Conservation (phyloP, 176 grass and related monocot genomes). For the Hsuehochloa calcarea region DNA sequence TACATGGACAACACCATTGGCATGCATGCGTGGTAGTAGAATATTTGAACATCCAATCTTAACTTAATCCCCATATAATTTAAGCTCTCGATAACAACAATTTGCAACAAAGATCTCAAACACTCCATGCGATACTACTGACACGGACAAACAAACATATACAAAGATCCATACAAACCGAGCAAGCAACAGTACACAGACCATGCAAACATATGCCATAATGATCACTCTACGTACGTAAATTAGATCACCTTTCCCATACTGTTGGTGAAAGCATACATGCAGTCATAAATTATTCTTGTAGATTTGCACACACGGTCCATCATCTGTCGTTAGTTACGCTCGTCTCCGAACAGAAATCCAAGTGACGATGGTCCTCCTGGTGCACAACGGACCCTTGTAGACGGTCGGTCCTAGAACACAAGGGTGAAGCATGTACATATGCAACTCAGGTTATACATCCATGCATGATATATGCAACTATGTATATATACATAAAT, state of each 20-base stretch:
- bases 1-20: not conserved
- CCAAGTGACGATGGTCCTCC: constrained; percentile 84
- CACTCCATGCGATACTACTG: not conserved
- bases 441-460: constrained; percentile 1
- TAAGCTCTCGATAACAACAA: not conserved
- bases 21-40: not conserved
- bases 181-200: not conserved
- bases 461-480: not conserved
- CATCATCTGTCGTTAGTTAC: not conserved
- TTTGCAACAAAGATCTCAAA: not conserved
- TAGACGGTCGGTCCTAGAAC: constrained; percentile 71
- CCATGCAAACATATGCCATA: not conserved
- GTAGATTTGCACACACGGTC: not conserved
- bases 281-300: constrained; percentile 9
- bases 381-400: constrained; percentile 67
- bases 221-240: not conserved
- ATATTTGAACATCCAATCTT: not conserved
- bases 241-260: constrained; percentile 20
- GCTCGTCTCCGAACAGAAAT: constrained; percentile 65
- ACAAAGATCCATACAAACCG: not conserved
- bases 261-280: not conserved
- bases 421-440: not conserved
- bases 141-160: not conserved
- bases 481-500: not conserved
- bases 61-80: constrained; percentile 6